Conservation (phyloP, 2,329 filamentous ascomycete genomes). For the Myriangium duriaei region DNA sequence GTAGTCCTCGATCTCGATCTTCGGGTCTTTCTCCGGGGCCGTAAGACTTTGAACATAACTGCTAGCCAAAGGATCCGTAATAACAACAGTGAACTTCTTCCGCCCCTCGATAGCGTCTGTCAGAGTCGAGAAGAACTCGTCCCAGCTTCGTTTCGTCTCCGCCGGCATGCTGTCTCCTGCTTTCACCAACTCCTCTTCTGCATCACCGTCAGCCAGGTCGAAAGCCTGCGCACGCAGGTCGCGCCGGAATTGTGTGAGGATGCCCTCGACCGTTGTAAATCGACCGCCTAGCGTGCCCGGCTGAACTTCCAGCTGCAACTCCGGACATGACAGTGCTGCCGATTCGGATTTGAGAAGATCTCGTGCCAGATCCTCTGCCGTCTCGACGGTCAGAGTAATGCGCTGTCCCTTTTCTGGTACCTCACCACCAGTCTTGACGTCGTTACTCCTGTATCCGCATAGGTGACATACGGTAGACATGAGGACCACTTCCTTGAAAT, state of each 20-base stretch:
- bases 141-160: slow-evolving; percentile 61
- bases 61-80: slow-evolving; percentile 79
- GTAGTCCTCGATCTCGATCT: slow-evolving; percentile 73
- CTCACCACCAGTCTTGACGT: slow-evolving; percentile 93
- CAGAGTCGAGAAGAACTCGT: slow-evolving; percentile 65
- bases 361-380: slow-evolving; percentile 61
- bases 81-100: slow-evolving; percentile 65
- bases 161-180: slow-evolving; percentile 68
- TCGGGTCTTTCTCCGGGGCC: slow-evolving; percentile 68
- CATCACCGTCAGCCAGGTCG: slow-evolving; percentile 48
- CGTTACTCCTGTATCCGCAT: slow-evolving; percentile 85
- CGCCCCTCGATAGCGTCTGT: slow-evolving; percentile 69
- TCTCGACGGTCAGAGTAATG: slow-evolving; percentile 64
- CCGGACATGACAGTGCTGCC: slow-evolving; percentile 73
- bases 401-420: slow-evolving; percentile 76
- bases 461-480: slow-evolving; percentile 88
- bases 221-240: slow-evolving; percentile 85
- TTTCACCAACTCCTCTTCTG: slow-evolving; percentile 22
- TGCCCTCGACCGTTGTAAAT: slow-evolving; percentile 92
- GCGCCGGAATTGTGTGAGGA: slow-evolving; percentile 82
- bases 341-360: slow-evolving; percentile 96
- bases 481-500: slow-evolving; percentile 94
- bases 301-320: slow-evolving; percentile 77
- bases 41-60: slow-evolving; percentile 86
- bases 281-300: slow-evolving; percentile 88